A percentile compares a stretch with the other conserved stretches of the same genome.
phyloP scores from a whole-genome alignment of 129 eudicot species.

The Scalesia atractyloides region DNA sequence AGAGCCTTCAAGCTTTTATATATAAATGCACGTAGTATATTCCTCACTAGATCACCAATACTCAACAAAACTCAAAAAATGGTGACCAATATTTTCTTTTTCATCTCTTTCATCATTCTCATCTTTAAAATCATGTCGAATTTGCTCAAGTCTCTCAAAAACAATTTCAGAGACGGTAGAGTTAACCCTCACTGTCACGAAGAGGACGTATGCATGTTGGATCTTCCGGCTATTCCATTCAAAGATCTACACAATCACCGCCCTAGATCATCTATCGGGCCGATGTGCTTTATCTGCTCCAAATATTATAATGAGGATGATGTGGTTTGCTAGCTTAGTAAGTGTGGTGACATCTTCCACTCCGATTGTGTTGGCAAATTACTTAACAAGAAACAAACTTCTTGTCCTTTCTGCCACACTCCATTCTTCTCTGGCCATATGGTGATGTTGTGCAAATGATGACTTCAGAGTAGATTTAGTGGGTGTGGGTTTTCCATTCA shows the following conservation, averaged over 20 bases:
- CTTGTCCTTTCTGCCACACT: constrained; percentile 18
- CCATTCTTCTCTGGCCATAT: constrained; percentile 20
- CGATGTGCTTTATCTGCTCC: constrained; percentile 26
- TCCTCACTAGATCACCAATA: too few species aligned
- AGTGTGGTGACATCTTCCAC: constrained; percentile 22
- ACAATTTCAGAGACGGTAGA: background rate
- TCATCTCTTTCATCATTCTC: constrained; percentile 13
- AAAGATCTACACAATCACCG: constrained; percentile 12
- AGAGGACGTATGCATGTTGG: constrained; percentile 1
- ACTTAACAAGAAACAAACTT: constrained; percentile 15
- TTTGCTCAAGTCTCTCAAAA: background rate
- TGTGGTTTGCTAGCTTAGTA: constrained; percentile 22
- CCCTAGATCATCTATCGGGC: constrained; percentile 2
- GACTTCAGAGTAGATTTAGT: background rate
- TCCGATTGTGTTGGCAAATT: constrained; percentile 24
- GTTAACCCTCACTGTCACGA: background rate
- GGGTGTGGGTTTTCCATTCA: too few species aligned
- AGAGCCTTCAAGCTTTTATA: too few species aligned
- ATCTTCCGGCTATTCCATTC: constrained; percentile 21
- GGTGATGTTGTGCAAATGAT: background rate
- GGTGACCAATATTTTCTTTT: constrained; percentile 16
- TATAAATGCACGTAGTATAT: too few species aligned
- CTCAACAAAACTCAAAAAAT: background rate
- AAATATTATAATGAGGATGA: constrained; percentile 19
- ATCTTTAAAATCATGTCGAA: constrained; percentile 7